Evolutionary conservation across 2,329 filamentous ascomycete species (phyloP).

Genomic region (Aspergillus fructus): DNA sequence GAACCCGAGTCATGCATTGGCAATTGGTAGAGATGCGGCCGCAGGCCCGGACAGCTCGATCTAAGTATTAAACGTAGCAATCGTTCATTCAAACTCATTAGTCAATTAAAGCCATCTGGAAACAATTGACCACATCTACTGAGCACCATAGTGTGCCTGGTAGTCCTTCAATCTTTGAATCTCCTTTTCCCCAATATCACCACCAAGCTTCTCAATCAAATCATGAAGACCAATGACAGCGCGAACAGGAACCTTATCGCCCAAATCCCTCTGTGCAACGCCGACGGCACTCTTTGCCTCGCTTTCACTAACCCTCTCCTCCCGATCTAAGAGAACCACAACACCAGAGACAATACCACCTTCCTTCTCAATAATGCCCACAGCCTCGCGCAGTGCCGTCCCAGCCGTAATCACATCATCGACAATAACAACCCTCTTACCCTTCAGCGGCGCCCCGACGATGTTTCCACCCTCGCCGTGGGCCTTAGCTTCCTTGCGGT

Average conservation of each 20-base stretch:
- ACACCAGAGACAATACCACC: slow-evolving; percentile 85
- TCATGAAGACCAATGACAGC: slow-evolving; percentile 80
- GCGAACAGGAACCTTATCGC: slow-evolving; percentile 66
- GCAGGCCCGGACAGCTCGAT: not conserved
- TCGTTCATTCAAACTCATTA: slow-evolving; percentile 1
- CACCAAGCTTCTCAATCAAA: slow-evolving; percentile 66
- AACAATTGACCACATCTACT: slow-evolving; percentile 16
- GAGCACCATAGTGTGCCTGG: slow-evolving; percentile 44
- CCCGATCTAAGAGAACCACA: slow-evolving; percentile 70
- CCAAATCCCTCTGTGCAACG: slow-evolving; percentile 70
- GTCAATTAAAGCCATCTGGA: not conserved
- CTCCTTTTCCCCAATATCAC: slow-evolving; percentile 58
- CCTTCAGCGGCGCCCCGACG: slow-evolving; percentile 81
- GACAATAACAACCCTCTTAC: slow-evolving; percentile 82
- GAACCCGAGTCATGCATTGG: no score
- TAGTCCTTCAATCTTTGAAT: slow-evolving; percentile 69
- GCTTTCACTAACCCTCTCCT: slow-evolving; percentile 18
- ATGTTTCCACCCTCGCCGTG: slow-evolving; percentile 94
- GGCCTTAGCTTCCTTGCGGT: slow-evolving; percentile 94
- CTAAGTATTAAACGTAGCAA: not conserved
- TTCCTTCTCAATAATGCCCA: slow-evolving; percentile 81
- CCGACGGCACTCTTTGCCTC: slow-evolving; percentile 54
- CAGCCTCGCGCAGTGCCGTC: slow-evolving; percentile 89
- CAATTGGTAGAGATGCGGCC: no score
- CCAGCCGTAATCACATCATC: slow-evolving; percentile 97